These are phyloP conservation scores for Penicillium cinerascens DNA, from an alignment of 495 filamentous ascomycete species.

Conservation along the genomic window DNA sequence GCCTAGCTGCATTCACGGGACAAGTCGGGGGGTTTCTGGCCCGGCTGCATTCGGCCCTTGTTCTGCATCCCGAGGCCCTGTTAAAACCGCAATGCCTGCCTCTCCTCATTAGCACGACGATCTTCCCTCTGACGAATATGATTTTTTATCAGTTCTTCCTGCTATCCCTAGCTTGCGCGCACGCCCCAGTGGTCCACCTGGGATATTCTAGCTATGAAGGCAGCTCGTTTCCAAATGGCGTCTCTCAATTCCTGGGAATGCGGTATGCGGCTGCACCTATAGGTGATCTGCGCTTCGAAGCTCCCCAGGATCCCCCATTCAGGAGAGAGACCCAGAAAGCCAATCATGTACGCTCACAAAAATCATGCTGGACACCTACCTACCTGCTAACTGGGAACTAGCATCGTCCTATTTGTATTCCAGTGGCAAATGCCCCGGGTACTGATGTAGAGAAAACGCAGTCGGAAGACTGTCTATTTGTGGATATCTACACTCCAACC, in stretches of 20 bases:
- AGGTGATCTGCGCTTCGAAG: slow-evolving; percentile 55
- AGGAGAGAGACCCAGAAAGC: slow-evolving; percentile 42
- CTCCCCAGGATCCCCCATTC: slow-evolving; percentile 52
- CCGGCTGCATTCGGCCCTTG: slow-evolving; percentile 1
- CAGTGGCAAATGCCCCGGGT: slow-evolving; percentile 30
- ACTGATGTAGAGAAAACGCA: slow-evolving; percentile 29
- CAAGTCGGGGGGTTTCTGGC: too few species aligned
- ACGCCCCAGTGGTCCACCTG: slow-evolving; percentile 35
- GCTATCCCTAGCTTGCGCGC: slow-evolving; percentile 16
- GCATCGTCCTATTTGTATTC: slow-evolving; percentile 53
- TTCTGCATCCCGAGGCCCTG: slow-evolving; percentile 1
- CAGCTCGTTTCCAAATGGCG: slow-evolving; percentile 34
- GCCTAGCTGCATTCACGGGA: neutral
- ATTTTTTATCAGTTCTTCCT: slow-evolving; percentile 16
- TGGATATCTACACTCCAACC: slow-evolving; percentile 68
- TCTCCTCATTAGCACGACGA: neutral
- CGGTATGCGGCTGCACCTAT: slow-evolving; percentile 61
- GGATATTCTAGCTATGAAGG: slow-evolving; percentile 45
- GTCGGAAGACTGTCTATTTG: slow-evolving; percentile 72
- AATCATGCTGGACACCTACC: neutral
- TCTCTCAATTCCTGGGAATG: slow-evolving; percentile 63
- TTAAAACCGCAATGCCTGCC: neutral
- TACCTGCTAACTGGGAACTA: slow-evolving; percentile 11
- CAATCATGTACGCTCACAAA: slow-evolving; percentile 29
- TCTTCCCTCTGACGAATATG: slow-evolving; percentile 7